Base-by-base conservation (phyloP, 768 basidiomycete species). In the Udeniomyces megalosporus region DNA sequence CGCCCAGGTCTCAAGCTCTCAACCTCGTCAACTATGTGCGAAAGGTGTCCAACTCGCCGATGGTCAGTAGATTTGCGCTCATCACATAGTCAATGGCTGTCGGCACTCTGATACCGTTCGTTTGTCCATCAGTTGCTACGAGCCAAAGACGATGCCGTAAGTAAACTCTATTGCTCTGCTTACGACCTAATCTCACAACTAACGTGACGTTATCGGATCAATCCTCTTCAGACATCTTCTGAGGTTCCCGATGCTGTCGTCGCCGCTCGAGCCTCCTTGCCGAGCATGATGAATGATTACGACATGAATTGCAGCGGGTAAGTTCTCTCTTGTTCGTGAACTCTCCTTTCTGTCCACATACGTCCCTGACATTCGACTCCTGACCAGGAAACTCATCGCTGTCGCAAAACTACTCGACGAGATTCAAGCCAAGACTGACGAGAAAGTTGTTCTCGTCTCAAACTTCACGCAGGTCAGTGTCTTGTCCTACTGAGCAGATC, bases 1-100 rank as follows among this genome's bases (percentile, higher is more conserved):
- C 8, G 17, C 17, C 42, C 7, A 47, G 44, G 14, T 47, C 58
- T 51, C 61, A 44, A 45, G 54, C 32, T 8, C 35, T 32, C 7
- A 3, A 8, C 52, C 12, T 56, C 69, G 70, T 96, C 67, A 82
- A 80, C 60, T 77, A 81, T 61, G 78, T 95, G 35, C 86, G 84
- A 14, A 95, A 96, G 78, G 80, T 97, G 65, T 89, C 86, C 76
- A 97, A 87, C 70, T 91, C 88, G 68, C 93, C 93, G 0, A 82
- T 88, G 35, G 75, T 97, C 32, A 76, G 74, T 62, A 20, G 8
- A 15, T 53, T 45, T 32, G 38, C 38, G 17, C 38, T 42, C 38
- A n/a, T n/a, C n/a, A n/a, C n/a, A n/a, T n/a, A n/a, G n/a, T n/a
- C n/a, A n/a, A n/a, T n/a, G n/a, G n/a, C n/a, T n/a, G n/a, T n/a